Base-by-base conservation (phyloP, 257 asterid genomes). In the Ehretia macrophylla region DNA sequence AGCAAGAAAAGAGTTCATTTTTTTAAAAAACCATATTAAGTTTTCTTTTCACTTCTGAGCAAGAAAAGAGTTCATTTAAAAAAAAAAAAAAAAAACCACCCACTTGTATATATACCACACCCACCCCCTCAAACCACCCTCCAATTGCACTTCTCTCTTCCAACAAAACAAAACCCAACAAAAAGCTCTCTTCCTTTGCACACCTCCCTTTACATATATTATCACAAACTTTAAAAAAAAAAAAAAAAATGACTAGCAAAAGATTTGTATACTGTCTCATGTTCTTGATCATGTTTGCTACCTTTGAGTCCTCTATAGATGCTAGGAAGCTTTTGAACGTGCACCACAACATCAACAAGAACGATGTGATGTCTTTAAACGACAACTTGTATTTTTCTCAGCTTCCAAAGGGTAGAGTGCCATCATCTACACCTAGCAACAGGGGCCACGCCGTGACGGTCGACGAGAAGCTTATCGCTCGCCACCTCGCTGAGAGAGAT, bases 401-500 rank as follows among this genome's bases (percentile, higher is more conserved):
- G 50, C 82, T 81, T 14, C 83, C 85, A 1, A 78, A 81, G 55
- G 87, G 87, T 32, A 52, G 0, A n/a, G 79, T 74, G 12, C 76
- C 76, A 51, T 45, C 75, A 10, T 81, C 91, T 17, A 19, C 72
- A 12, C 82, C 91, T 1, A 78, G 72, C 81, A 78, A 74, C 70
- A 76, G 60, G 63, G 83, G 87, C 45, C 77, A 83, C 75, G 52
- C 75, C 21, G 65, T 21, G 53, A 50, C 65, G 58, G 57, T 55
- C 16, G 77, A 76, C 16, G 67, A 76, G 22, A 76, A 83, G 77
- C 79, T 72, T 59, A 32, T 81, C 54, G 63, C 71, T 56, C 75
- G 82, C 66, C 83, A 78, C 77, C 82, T 83, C 27, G 56, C 78
- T 22, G 78, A 72, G 59, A 17, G 68, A 17, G 79, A 67, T 21